phyloP scores from a whole-genome alignment of 2,329 filamentous ascomycete species.

The Dryadomyces quercivorus region DNA sequence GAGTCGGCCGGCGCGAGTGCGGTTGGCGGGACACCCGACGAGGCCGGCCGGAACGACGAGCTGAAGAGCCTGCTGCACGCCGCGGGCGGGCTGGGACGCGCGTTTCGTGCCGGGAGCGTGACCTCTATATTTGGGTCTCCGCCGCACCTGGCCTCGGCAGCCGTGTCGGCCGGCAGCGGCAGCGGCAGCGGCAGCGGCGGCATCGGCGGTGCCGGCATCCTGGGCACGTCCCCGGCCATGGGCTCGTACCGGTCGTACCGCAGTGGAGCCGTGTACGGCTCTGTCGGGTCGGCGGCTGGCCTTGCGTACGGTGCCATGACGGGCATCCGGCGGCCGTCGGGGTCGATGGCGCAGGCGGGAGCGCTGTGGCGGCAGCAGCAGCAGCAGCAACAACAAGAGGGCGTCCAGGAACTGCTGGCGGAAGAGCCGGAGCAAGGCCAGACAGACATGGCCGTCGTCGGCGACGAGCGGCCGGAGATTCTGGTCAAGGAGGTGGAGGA shows the following conservation, averaged over 20 bases:
- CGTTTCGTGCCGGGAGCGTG: conserved; percentile 20
- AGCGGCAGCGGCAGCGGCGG: no score
- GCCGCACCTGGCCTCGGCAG: conserved; percentile 45
- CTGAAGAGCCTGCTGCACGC: conserved; percentile 26
- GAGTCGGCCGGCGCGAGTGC: conserved; percentile 7
- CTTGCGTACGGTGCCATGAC: conserved; percentile 11
- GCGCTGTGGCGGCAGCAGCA: conserved; percentile 42
- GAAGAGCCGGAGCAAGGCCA: neutral
- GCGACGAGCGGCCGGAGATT: conserved; percentile 52
- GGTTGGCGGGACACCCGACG: neutral
- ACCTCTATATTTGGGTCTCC: conserved; percentile 44
- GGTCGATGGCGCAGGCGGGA: conserved; percentile 38
- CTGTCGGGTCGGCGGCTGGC: conserved; percentile 27
- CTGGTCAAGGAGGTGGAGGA: conserved; percentile 84
- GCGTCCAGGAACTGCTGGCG: neutral
- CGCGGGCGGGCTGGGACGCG: conserved; percentile 25
- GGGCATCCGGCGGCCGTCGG: conserved; percentile 14
- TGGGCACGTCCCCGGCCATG: conserved; percentile 3
- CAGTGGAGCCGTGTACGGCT: conserved; percentile 34
- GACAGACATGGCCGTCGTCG: no score
- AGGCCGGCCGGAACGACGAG: conserved; percentile 19
- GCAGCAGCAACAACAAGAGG: conserved; percentile 21
- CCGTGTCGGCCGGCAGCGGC: neutral
- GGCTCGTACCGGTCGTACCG: conserved; percentile 48
- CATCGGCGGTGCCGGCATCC: neutral